A percentile compares a stretch with the other conserved stretches of the same genome.
Evolutionary conservation across 2,329 filamentous ascomycete genomes (phyloP).

Genomic region (Zopfia rhizophila): DNA sequence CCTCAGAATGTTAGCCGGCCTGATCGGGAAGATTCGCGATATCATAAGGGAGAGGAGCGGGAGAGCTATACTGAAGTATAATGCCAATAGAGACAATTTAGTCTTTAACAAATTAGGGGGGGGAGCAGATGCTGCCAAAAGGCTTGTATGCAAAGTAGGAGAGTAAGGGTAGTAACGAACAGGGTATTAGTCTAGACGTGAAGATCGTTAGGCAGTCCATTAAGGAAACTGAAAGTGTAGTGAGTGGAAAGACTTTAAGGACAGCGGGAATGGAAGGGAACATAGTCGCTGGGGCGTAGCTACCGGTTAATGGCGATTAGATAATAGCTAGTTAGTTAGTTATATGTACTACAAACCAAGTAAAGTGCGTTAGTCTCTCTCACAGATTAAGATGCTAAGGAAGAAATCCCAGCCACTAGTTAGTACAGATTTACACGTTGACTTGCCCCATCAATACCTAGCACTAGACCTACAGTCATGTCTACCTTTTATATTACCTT

Average conservation of each 20-base stretch:
- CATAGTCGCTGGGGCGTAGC: constrained; percentile 13
- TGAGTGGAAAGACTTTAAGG: constrained; percentile 12
- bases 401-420: too few relatives aligned
- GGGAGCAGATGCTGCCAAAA: too few relatives aligned
- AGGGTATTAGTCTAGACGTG: constrained; percentile 9
- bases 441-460: too few relatives aligned
- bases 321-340: constrained; percentile 8
- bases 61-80: constrained; percentile 23
- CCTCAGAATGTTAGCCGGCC: constrained; percentile 15
- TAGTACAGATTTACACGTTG: too few relatives aligned
- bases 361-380: constrained; percentile 8
- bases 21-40: constrained; percentile 23
- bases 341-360: constrained; percentile 10
- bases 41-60: constrained; percentile 17
- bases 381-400: too few relatives aligned
- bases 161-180: constrained; percentile 8
- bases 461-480: too few relatives aligned
- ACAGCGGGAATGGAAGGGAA: constrained; percentile 11
- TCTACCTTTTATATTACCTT: too few relatives aligned
- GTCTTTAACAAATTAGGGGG: constrained; percentile 8
- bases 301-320: constrained; percentile 17
- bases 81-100: constrained; percentile 19
- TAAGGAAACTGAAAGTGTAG: constrained; percentile 9
- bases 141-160: constrained; percentile 38
- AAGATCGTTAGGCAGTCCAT: constrained; percentile 11